phyloP scores from a whole-genome alignment of 2,329 filamentous ascomycete species.

The Colletotrichum karsti region DNA sequence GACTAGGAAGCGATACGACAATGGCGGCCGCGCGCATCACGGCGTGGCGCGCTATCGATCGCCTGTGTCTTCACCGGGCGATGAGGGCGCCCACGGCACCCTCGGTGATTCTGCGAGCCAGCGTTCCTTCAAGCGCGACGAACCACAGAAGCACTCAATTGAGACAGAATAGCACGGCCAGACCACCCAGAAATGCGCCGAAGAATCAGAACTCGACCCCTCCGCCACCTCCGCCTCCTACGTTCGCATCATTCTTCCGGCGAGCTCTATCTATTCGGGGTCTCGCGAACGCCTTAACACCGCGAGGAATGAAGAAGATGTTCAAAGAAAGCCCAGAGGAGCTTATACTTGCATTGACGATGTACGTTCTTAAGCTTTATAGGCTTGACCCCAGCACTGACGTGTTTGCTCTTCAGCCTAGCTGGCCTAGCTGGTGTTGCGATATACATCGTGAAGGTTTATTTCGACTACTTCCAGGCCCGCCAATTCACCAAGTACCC shows the following conservation, averaged over 20 bases:
- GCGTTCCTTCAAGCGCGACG: not conserved
- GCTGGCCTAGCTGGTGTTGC: constrained; percentile 39
- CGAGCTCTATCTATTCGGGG: constrained; percentile 44
- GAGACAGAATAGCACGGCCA: constrained; percentile 9
- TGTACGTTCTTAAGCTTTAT: constrained; percentile 41
- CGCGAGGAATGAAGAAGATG: constrained; percentile 45
- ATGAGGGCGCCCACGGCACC: not conserved
- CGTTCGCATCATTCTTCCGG: constrained; percentile 38
- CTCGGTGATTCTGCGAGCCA: not conserved
- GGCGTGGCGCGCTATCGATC: constrained; percentile 13
- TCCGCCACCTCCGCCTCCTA: constrained; percentile 34
- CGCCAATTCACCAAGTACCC: constrained; percentile 68
- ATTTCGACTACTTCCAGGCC: constrained; percentile 65
- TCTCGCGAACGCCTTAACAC: constrained; percentile 46
- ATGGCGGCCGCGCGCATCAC: constrained; percentile 26
- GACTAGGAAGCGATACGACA: not conserved
- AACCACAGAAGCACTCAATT: not conserved
- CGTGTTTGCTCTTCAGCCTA: constrained; percentile 40
- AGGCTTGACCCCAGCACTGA: constrained; percentile 29
- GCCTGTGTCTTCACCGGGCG: constrained; percentile 1
- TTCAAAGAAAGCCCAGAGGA: constrained; percentile 54
- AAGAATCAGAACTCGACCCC: constrained; percentile 32
- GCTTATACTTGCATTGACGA: constrained; percentile 48
- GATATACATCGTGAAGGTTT: constrained; percentile 51
- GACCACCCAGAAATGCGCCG: not conserved